phyloP scores from a whole-genome alignment of 805 yeast genomes.

The Candida hispaniensis region DNA sequence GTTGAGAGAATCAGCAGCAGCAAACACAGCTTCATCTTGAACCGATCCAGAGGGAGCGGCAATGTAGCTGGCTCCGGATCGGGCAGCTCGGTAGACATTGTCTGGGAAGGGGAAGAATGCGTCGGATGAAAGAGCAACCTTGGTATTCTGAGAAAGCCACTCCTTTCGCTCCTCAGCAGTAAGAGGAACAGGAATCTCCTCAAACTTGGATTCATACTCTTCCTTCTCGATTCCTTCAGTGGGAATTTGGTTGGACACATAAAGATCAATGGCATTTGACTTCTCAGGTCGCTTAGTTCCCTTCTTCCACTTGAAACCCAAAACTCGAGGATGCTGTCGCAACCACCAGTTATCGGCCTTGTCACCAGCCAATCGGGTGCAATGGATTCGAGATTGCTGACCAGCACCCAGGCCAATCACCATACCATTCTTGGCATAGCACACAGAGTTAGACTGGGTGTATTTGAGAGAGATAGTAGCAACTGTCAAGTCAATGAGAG shows the following conservation, averaged over 20 bases:
- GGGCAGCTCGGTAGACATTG: conserved; percentile 93
- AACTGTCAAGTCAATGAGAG: conserved; percentile 84
- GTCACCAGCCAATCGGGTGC: conserved; percentile 98
- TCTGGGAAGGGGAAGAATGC: conserved; percentile 99
- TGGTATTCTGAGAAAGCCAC: conserved; percentile 69
- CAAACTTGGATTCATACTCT: conserved; percentile 87
- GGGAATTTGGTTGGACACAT: conserved; percentile 86
- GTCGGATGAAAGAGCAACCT: conserved; percentile 90
- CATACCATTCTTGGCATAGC: conserved; percentile 99
- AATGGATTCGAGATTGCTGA: conserved; percentile 98
- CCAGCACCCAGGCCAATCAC: conserved; percentile 99
- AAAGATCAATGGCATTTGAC: conserved; percentile 94
- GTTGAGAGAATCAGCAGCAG: conserved; percentile 85
- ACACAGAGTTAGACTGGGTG: conserved; percentile 97
- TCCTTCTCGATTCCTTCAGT: conserved; percentile 81
- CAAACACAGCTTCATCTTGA: conserved; percentile 92
- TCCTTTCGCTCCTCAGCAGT: conserved; percentile 73
- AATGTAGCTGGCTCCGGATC: conserved; percentile 90
- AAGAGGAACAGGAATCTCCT: conserved; percentile 69
- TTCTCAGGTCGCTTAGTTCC: conserved; percentile 98
- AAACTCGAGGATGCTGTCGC: conserved; percentile 93
- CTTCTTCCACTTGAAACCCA: conserved; percentile 93
- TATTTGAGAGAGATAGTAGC: conserved; percentile 96
- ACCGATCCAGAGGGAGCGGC: conserved; percentile 98
- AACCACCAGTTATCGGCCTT: conserved; percentile 99